A percentile compares a stretch with the other conserved stretches of the same genome.
These are phyloP conservation scores for Lobosporangium transversale DNA, from an alignment of 192 early-diverging fungal genomes.

Conservation along the genomic window DNA sequence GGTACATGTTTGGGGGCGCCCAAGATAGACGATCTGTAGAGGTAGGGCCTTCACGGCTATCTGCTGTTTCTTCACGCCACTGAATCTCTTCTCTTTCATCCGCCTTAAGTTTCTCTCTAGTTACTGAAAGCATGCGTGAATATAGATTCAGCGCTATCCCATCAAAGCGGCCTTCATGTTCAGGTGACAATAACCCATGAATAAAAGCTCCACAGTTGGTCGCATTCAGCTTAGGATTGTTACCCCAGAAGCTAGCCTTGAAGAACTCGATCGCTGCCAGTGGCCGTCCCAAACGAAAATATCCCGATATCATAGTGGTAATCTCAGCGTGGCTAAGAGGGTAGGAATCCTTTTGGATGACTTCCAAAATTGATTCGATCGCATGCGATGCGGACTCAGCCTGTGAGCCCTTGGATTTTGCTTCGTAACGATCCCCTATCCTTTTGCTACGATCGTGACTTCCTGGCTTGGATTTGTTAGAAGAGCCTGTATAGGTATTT, in stretches of 20 bases:
- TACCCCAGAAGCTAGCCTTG: conserved; percentile 26
- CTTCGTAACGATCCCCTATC: background rate
- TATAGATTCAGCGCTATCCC: conserved; percentile 37
- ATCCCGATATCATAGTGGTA: conserved; percentile 32
- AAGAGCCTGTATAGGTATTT: background rate
- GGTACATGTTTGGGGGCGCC: background rate
- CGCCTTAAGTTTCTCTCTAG: conserved; percentile 10
- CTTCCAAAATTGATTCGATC: conserved; percentile 25
- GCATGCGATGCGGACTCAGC: conserved; percentile 11
- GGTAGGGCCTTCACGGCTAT: background rate
- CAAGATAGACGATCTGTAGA: background rate
- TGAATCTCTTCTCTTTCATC: conserved; percentile 5
- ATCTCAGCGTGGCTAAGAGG: conserved; percentile 29
- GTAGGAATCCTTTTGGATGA: conserved; percentile 15
- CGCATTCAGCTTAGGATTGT: conserved; percentile 21
- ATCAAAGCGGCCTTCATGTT: conserved; percentile 24
- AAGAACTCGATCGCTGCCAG: conserved; percentile 44
- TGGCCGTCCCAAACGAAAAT: conserved; percentile 38
- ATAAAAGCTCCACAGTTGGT: conserved; percentile 41
- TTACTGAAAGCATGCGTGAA: conserved; percentile 24
- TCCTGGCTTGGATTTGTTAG: background rate
- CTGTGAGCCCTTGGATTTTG: background rate
- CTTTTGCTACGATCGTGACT: background rate
- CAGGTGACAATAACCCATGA: conserved; percentile 34
- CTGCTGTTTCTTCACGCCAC: background rate